Evolutionary conservation across 2,329 filamentous ascomycete species (phyloP).

Genomic region (Talaromyces rugulosus): DNA sequence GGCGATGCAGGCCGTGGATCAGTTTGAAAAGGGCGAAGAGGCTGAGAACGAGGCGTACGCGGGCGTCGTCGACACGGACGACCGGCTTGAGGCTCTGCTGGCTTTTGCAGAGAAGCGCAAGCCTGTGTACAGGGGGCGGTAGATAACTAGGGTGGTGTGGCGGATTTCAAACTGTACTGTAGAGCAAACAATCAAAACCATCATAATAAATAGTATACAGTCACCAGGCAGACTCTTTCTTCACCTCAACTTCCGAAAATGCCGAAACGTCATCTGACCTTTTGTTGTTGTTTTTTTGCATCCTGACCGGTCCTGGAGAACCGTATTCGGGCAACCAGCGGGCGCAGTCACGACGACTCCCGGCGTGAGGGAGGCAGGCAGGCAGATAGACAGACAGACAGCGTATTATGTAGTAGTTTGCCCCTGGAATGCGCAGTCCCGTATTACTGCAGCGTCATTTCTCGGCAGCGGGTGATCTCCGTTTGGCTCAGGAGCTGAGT

Average conservation of each 20-base stretch:
- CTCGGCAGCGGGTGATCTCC: neutral
- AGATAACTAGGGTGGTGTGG: neutral
- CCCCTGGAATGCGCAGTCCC: neutral
- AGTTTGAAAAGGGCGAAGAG: slow-evolving; percentile 61
- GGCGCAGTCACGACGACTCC: neutral
- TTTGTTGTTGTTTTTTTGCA: neutral
- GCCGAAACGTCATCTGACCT: neutral
- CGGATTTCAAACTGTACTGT: neutral
- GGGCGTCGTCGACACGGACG: slow-evolving; percentile 75
- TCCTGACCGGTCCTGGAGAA: neutral
- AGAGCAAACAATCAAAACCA: neutral
- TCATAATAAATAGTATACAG: neutral
- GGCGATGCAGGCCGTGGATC: slow-evolving; percentile 72
- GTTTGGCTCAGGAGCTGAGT: neutral
- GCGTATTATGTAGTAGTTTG: neutral
- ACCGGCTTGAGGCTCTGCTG: slow-evolving; percentile 79
- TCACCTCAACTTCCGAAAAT: neutral
- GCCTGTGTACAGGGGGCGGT: slow-evolving; percentile 59
- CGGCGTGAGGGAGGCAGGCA: neutral
- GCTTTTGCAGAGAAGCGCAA: slow-evolving; percentile 78
- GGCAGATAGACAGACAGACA: neutral
- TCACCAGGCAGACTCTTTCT: neutral
- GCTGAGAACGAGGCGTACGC: slow-evolving; percentile 87
- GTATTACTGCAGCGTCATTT: neutral
- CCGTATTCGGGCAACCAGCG: neutral